These are phyloP conservation scores for Leishmania arabica DNA, from an alignment of 208 protist genomes.

Conservation along the genomic window DNA sequence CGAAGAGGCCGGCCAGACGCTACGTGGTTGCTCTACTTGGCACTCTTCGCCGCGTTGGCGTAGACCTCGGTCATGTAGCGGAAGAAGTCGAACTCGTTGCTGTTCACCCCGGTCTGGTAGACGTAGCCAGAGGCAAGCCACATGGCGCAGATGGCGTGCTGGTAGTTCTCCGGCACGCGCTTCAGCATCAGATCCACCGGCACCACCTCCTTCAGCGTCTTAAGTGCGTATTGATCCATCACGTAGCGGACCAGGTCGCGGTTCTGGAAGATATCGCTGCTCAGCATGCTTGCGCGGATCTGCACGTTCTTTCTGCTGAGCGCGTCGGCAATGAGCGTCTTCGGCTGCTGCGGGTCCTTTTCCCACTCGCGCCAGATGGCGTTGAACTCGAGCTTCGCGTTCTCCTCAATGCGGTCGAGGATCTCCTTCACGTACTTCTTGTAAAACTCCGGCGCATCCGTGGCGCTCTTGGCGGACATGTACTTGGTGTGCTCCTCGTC, in stretches of 20 bases:
- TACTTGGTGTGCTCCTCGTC: slow-evolving; percentile 91
- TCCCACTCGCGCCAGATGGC: slow-evolving; percentile 87
- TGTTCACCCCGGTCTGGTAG: slow-evolving; percentile 84
- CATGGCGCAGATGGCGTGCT: slow-evolving; percentile 93
- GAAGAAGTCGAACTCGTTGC: slow-evolving; percentile 93
- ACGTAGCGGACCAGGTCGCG: slow-evolving; percentile 73
- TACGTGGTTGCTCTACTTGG: slow-evolving; percentile 7
- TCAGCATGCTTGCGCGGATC: slow-evolving; percentile 77
- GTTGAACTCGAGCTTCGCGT: slow-evolving; percentile 92
- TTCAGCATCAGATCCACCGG: slow-evolving; percentile 85
- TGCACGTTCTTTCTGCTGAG: slow-evolving; percentile 92
- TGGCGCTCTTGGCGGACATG: slow-evolving; percentile 82
- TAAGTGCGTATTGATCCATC: slow-evolving; percentile 73
- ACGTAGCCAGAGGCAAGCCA: slow-evolving; percentile 94
- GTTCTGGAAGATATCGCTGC: slow-evolving; percentile 88
- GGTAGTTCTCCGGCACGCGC: slow-evolving; percentile 92
- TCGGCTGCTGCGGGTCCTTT: slow-evolving; percentile 50
- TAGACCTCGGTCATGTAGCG: slow-evolving; percentile 80
- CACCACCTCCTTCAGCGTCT: slow-evolving; percentile 80
- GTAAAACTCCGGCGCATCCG: slow-evolving; percentile 89
- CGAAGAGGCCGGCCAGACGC: neutral
- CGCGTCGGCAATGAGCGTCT: slow-evolving; percentile 81
- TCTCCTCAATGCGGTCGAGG: slow-evolving; percentile 79
- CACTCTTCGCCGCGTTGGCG: slow-evolving; percentile 27
- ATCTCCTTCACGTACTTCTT: slow-evolving; percentile 92